Evolutionary conservation across 345 rosid species (phyloP).

Genomic region (Arabidopsis thaliana): TAIR10.1 NC_003075.7:7254001-7254500

Average conservation of each 20-base stretch:
- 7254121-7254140: constrained; percentile 20
- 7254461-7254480: constrained; percentile 78
- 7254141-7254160: constrained; percentile 26
- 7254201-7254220: constrained; percentile 65
- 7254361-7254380: constrained; percentile 54
- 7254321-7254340: constrained; percentile 66
- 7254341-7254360: constrained; percentile 85
- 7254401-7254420: constrained; percentile 81
- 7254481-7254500: constrained; percentile 82
- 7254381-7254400: constrained; percentile 51
- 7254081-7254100: constrained; percentile 34
- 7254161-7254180: constrained; percentile 5
- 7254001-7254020: neutral
- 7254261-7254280: constrained; percentile 85
- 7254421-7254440: constrained; percentile 71
- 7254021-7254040: constrained; percentile 31
- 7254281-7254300: constrained; percentile 82
- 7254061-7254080: constrained; percentile 32
- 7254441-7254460: constrained; percentile 66
- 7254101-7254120: neutral
- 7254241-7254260: constrained; percentile 71
- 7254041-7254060: constrained; percentile 26
- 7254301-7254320: constrained; percentile 82
- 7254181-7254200: constrained; percentile 50
- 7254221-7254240: constrained; percentile 75